phyloP scores from a whole-genome alignment of 1,139 yeast genomes.

The Pichia sp. region DNA sequence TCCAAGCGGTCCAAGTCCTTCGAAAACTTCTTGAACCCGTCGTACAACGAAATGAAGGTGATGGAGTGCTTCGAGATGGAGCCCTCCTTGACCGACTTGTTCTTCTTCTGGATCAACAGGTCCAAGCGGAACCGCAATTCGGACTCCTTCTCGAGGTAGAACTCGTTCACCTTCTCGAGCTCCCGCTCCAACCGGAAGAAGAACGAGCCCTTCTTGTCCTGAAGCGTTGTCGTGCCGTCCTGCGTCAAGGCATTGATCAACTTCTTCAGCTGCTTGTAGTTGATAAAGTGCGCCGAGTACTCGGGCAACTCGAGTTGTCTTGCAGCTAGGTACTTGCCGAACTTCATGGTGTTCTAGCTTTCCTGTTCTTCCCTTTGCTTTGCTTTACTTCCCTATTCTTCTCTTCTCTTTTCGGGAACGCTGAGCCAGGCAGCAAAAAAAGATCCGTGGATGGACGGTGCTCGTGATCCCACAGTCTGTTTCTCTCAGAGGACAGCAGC shows the following conservation, averaged over 20 bases:
- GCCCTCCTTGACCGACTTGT: slow-evolving; percentile 46
- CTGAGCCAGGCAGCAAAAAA: too few species aligned
- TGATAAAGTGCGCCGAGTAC: slow-evolving; percentile 87
- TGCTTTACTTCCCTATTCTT: not conserved
- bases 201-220: slow-evolving; percentile 89
- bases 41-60: slow-evolving; percentile 65
- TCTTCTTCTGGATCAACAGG: slow-evolving; percentile 66
- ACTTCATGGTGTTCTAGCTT: slow-evolving; percentile 48
- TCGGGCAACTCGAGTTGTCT: slow-evolving; percentile 94
- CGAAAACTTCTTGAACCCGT: slow-evolving; percentile 83
- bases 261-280: slow-evolving; percentile 87
- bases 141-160: slow-evolving; percentile 85
- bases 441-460: too few species aligned
- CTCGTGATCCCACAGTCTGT: too few species aligned
- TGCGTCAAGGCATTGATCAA: slow-evolving; percentile 55
- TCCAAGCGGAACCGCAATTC: slow-evolving; percentile 76
- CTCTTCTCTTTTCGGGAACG: not conserved
- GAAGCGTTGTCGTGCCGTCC: slow-evolving; percentile 53
- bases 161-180: slow-evolving; percentile 85
- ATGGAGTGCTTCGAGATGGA: slow-evolving; percentile 41
- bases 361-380: too few species aligned
- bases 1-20: slow-evolving; percentile 84
- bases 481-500: too few species aligned
- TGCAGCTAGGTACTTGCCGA: slow-evolving; percentile 91
- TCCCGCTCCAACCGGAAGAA: slow-evolving; percentile 92